phyloP scores from a whole-genome alignment of 257 asterid genomes.

The Nicotiana otophora region DNA sequence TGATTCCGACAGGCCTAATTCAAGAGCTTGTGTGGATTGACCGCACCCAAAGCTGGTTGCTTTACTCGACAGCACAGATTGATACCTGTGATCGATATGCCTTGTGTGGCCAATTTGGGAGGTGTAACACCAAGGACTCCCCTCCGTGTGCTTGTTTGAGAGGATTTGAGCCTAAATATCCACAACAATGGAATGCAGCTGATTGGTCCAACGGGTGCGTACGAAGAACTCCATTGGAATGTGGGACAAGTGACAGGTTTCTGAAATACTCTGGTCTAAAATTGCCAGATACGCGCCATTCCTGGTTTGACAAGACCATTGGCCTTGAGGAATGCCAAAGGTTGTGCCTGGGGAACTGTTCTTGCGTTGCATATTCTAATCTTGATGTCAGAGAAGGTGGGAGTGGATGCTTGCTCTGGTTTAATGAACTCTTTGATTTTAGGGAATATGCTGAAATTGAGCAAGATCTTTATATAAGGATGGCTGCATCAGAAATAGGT shows the following conservation, averaged over 20 bases:
- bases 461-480: conserved; percentile 25
- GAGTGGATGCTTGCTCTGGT: conserved; percentile 33
- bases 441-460: conserved; percentile 14
- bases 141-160: not conserved
- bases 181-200: not conserved
- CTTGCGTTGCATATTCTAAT: conserved; percentile 32
- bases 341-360: conserved; percentile 26
- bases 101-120: not conserved
- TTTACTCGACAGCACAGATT: not conserved
- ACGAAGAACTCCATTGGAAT: conserved; percentile 14
- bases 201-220: conserved; percentile 22
- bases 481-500: conserved; percentile 32
- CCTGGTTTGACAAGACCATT: conserved; percentile 20
- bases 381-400: conserved; percentile 11
- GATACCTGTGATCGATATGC: not conserved
- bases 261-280: conserved; percentile 20
- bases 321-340: conserved; percentile 26
- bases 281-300: conserved; percentile 26
- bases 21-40: not conserved
- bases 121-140: not conserved
- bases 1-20: not conserved
- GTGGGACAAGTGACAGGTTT: conserved; percentile 20
- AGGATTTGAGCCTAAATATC: not conserved
- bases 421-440: conserved; percentile 27
- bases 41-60: not conserved